Evolutionary conservation across 345 rosid genomes (phyloP), one percentile per base, ranked within the genome.

Genomic region (Chamaenerion angustifolium): DNA sequence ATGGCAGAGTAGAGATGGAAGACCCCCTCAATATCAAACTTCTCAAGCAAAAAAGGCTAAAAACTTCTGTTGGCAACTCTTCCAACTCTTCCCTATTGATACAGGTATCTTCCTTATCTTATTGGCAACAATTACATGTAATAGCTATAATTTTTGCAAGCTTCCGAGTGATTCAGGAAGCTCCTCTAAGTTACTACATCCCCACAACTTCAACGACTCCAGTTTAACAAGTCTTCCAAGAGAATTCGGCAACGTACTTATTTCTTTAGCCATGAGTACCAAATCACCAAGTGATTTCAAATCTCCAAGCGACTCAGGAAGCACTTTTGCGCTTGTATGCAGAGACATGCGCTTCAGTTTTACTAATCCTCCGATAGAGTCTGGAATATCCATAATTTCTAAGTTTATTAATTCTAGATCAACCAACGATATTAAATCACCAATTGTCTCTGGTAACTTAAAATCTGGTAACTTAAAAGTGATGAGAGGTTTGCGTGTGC

Each of bases 131-230:
- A 21, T 49, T 40, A 49, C 9, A 49, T 2, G 10, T 49, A 10
- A 16, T 13, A 23, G 11, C 12, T 42, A 12, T 11, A 53, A 53
- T 19, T 41, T 12, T 35, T 9, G 41, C 48, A 57, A 42, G 6
- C 41, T 57, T 13, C 61, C 61, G 9, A 57, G 41, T 13, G 54
- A 27, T 13, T 42, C 35, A 40, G 61, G 61, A 12, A 57, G 58
- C 19, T 45, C 42, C 48, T 43, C 35, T 12, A 48, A 15, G 4
- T 42, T 12, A 49, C 19, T 42, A 16, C 0, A 21, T 37, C 16
- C 16, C 42, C 16, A 16, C 18, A 57, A 46, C 16, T 16, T 11
- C 4, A 57, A 23, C 3, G 0, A 6, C 47, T 49, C 16, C n/a
- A 57, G 43, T 13, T 13, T 57, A 13, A 3, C n/a, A 6, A 57